phyloP scores from a whole-genome alignment of 805 yeast species.

The Cyberlindnera saturnus region DNA sequence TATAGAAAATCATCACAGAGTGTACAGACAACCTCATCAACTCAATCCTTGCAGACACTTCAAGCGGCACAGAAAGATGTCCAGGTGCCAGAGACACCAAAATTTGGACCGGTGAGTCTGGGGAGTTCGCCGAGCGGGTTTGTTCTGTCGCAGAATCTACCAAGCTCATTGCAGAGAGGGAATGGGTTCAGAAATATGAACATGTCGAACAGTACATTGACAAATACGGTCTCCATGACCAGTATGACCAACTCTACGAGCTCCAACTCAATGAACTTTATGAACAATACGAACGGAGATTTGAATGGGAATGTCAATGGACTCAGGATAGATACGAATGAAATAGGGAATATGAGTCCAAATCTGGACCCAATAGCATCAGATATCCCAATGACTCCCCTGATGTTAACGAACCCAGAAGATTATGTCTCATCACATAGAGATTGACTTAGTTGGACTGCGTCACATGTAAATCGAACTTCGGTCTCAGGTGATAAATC shows the following conservation, averaged over 20 bases:
- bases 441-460: background rate
- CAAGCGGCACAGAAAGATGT: constrained; percentile 5
- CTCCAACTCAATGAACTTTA: too few relatives aligned
- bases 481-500: too few relatives aligned
- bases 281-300: too few relatives aligned
- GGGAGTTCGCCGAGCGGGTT: constrained; percentile 20
- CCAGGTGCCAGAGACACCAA: constrained; percentile 18
- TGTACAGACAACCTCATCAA: constrained; percentile 1
- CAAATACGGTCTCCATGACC: too few relatives aligned
- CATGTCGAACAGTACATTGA: too few relatives aligned
- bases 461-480: background rate
- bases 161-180: constrained; percentile 14
- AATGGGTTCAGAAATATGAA: constrained; percentile 11
- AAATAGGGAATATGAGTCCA: constrained; percentile 17
- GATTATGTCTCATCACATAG: background rate
- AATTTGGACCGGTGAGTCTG: constrained; percentile 19
- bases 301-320: constrained; percentile 9
- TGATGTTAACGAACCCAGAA: constrained; percentile 9
- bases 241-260: too few relatives aligned
- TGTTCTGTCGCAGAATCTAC: constrained; percentile 15
- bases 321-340: background rate
- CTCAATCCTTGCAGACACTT: constrained; percentile 9
- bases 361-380: constrained; percentile 13
- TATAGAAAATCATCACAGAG: constrained; percentile 7
- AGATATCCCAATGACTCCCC: constrained; percentile 23